A percentile compares a stretch with the other conserved stretches of the same genome.
phyloP scores from a whole-genome alignment of 75 land plant genomes.

The Sequoia sempervirens region DNA sequence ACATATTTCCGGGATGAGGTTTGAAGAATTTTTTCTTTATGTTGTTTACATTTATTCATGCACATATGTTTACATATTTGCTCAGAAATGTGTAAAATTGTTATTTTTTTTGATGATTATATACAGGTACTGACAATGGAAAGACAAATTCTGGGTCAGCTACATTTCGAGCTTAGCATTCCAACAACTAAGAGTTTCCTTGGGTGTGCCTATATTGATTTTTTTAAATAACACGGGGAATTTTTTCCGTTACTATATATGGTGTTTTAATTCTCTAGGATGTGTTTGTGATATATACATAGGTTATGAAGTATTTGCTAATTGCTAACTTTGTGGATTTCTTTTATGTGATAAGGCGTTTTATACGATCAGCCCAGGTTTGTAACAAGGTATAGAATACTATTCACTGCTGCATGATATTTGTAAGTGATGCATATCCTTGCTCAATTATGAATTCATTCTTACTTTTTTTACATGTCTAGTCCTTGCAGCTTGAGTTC shows the following conservation, averaged over 20 bases:
- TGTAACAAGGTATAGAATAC: constrained; percentile 15
- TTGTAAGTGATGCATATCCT: neutral
- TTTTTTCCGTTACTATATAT: neutral
- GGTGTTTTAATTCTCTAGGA: neutral
- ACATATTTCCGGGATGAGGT: constrained; percentile 71
- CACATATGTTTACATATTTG: constrained; percentile 2
- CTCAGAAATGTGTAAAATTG: neutral
- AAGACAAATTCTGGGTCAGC: constrained; percentile 39
- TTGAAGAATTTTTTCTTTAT: neutral
- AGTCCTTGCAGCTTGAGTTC: constrained; percentile 53
- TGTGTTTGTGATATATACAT: neutral
- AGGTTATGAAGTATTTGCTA: neutral
- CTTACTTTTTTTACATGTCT: constrained; percentile 2
- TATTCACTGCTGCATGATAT: neutral
- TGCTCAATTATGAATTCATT: neutral
- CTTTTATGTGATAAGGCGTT: constrained; percentile 21
- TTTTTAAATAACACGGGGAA: neutral
- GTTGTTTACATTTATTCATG: neutral
- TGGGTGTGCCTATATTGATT: constrained; percentile 20
- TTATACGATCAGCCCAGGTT: constrained; percentile 33
- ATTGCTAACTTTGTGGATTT: neutral
- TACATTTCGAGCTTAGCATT: constrained; percentile 57
- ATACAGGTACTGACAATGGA: constrained; percentile 60
- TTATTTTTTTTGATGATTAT: neutral
- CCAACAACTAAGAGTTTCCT: constrained; percentile 61